These are phyloP conservation scores for Clarireedia hainanense DNA, from an alignment of 2,329 filamentous ascomycete genomes.

Conservation along the genomic window DNA sequence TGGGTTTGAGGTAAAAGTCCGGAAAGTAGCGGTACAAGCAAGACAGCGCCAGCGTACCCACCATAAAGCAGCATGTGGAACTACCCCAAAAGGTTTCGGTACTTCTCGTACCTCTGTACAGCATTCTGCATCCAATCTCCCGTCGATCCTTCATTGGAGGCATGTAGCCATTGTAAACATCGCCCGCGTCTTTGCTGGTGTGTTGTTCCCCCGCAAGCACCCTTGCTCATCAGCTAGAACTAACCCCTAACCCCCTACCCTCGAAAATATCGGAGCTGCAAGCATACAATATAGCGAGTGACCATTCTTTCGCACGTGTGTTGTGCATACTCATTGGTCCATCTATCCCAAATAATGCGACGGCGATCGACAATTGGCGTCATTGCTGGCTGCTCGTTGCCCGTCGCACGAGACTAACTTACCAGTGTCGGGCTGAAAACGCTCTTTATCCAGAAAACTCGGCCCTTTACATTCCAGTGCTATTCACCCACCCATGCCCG, in stretches of 20 bases:
- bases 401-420: too few relatives aligned
- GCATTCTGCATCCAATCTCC: not conserved
- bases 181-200: too few relatives aligned
- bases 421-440: too few relatives aligned
- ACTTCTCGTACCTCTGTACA: not conserved
- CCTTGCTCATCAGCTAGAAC: too few relatives aligned
- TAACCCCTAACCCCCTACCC: too few relatives aligned
- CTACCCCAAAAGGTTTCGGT: not conserved
- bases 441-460: too few relatives aligned
- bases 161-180: too few relatives aligned
- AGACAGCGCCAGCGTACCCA: not conserved
- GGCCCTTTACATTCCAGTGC: too few relatives aligned
- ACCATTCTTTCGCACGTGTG: not conserved
- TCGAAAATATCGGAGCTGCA: too few relatives aligned
- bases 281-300: not conserved
- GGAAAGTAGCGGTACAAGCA: not conserved
- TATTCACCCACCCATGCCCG: not conserved
- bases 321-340: not conserved
- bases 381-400: not conserved
- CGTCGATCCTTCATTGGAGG: not conserved
- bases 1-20: too few relatives aligned
- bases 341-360: not conserved
- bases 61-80: not conserved
- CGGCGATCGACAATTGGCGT: not conserved
- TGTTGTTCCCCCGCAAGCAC: too few relatives aligned